phyloP scores from a whole-genome alignment of 2,329 filamentous ascomycete genomes.

The Epichloe coenophiala region DNA sequence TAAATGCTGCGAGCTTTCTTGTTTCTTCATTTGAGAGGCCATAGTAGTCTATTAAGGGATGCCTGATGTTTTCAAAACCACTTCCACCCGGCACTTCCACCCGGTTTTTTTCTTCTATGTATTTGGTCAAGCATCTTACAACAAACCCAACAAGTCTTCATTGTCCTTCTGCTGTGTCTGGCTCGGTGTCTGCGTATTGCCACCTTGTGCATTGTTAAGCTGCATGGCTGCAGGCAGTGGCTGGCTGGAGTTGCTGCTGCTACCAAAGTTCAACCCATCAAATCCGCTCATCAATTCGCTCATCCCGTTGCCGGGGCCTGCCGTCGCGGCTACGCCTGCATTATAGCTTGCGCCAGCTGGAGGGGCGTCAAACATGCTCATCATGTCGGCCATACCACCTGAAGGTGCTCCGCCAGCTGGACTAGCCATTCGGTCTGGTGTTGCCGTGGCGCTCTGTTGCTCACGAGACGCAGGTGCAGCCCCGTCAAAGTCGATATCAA shows the following conservation, averaged over 20 bases:
- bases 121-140: slow-evolving; percentile 16
- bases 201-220: slow-evolving; percentile 25
- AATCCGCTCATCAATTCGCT: slow-evolving; percentile 88
- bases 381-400: slow-evolving; percentile 48
- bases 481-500: slow-evolving; percentile 94
- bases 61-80: neutral
- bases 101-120: neutral
- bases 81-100: too few species aligned
- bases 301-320: slow-evolving; percentile 43
- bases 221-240: slow-evolving; percentile 53
- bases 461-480: slow-evolving; percentile 80
- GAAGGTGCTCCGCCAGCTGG: slow-evolving; percentile 33
- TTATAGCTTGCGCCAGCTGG: slow-evolving; percentile 31
- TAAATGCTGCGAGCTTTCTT: too few species aligned
- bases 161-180: slow-evolving; percentile 40
- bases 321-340: slow-evolving; percentile 19
- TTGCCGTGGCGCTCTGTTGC: slow-evolving; percentile 38
- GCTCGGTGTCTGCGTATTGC: slow-evolving; percentile 13
- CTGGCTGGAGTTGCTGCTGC: slow-evolving; percentile 38
- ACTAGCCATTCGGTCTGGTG: slow-evolving; percentile 55
- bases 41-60: slow-evolving; percentile 1
- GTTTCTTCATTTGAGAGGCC: neutral
- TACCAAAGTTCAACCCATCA: slow-evolving; percentile 58
- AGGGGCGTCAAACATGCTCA: slow-evolving; percentile 57
- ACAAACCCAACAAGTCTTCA: slow-evolving; percentile 42